Conservation (phyloP, 2,329 filamentous ascomycete genomes). For the Erysiphe pulchra region DNA sequence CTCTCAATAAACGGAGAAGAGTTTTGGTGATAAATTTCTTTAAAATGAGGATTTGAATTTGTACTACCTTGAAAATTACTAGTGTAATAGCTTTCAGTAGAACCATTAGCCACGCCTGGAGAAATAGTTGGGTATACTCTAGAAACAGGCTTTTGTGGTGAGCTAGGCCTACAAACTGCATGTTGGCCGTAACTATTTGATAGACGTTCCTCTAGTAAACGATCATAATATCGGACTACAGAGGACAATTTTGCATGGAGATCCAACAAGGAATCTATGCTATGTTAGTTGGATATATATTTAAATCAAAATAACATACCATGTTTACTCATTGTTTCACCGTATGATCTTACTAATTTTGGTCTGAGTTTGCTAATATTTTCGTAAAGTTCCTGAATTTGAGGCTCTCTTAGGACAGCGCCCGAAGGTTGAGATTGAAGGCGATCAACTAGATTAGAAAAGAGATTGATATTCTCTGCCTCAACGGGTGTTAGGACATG, state of each 20-base stretch:
- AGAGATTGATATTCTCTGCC: conserved; percentile 92
- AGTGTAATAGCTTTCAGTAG: conserved; percentile 57
- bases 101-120: conserved; percentile 21
- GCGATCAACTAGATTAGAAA: conserved; percentile 78
- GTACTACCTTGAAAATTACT: conserved; percentile 19
- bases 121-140: conserved; percentile 49
- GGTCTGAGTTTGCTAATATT: conserved; percentile 83
- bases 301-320: conserved; percentile 25
- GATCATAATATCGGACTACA: conserved; percentile 89
- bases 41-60: not conserved
- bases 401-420: conserved; percentile 85
- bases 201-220: conserved; percentile 87
- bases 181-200: conserved; percentile 82
- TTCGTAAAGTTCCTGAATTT: conserved; percentile 95
- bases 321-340: conserved; percentile 99
- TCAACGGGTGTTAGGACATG: conserved; percentile 51
- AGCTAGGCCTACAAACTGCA: conserved; percentile 36
- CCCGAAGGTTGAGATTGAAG: conserved; percentile 86
- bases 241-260: conserved; percentile 87
- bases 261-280: conserved; percentile 58
- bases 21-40: not conserved
- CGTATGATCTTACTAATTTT: conserved; percentile 84
- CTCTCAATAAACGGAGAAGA: conserved; percentile 12
- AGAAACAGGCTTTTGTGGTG: conserved; percentile 22
- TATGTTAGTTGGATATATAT: conserved; percentile 18